Evolutionary conservation across 1,284 basidiomycete genomes (phyloP), one percentile per base, ranked within the genome.

Genomic region (Irpex sp.): DNA sequence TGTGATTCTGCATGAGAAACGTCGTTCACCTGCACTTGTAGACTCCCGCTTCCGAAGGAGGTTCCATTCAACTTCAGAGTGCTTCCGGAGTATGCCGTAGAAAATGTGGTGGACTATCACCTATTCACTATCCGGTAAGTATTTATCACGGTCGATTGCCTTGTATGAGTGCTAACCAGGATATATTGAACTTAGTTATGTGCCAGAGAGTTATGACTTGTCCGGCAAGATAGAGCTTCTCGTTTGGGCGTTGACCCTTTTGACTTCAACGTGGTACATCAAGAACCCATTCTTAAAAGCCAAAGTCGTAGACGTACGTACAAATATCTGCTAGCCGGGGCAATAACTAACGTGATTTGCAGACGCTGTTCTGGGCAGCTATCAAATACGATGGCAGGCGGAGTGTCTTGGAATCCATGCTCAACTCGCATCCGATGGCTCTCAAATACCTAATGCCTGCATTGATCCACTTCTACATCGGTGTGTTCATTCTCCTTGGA

Each of bases 221-320:
- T 80, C 90, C 0, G 93, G 94, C 60, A 91, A 93, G 77, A 86
- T 87, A 33, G 95, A 96, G 67, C 78, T 99, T n/a, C 80, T 98
- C 65, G 85, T 88, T 0, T 99, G 98, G 75, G 85, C 88, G 45
- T 80, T 98, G 66, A 94, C 93, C 0, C 98, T 98, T 82, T 79
- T 99, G 60, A 90, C 91, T 6, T 97, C 94, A 5, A 93, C 93
- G 0, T 93, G 91, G 85, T 98, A 96, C 73, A 95, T 99, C 79
- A 98, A 97, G 78, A 99, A 99, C 67, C 97, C 97, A 0, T 98
- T 97, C 81, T 75, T 99, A 67, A 98, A 98, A 75, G 88, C 94
- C n/a, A 98, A 99, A 76, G 88, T 99, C 52, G 94, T 98, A 65
- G 94, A 96, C 70, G 93, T 94, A 67, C 55, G 80, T 73, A 18